phyloP scores from a whole-genome alignment of 1,284 basidiomycete genomes.

The Leccinum pachyderme region DNA sequence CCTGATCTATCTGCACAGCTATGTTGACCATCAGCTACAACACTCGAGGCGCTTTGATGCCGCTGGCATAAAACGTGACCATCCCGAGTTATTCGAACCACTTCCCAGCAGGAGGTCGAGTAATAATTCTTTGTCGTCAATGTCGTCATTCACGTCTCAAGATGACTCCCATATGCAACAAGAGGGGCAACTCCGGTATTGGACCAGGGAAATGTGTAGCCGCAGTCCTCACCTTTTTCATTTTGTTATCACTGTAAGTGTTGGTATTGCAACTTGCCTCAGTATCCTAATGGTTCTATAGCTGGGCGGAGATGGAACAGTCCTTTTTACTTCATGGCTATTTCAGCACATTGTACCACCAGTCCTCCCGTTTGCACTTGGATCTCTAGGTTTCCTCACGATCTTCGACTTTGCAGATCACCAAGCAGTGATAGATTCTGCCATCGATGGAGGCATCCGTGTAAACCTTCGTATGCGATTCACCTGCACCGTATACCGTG shows the following conservation, averaged over 20 bases:
- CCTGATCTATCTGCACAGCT: conserved; percentile 46
- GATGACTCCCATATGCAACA: conserved; percentile 43
- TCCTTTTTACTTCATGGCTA: conserved; percentile 98
- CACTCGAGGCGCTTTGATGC: conserved; percentile 94
- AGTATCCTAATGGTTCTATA: conserved; percentile 33
- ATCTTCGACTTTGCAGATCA: conserved; percentile 96
- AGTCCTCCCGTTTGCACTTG: conserved; percentile 96
- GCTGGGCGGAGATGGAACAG: conserved; percentile 98
- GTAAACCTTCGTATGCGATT: conserved; percentile 99
- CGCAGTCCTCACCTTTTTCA: conserved; percentile 93
- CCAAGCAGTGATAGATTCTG: conserved; percentile 84
- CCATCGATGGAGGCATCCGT: conserved; percentile 90
- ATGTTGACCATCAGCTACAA: conserved; percentile 94
- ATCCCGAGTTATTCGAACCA: conserved; percentile 88
- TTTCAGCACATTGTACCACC: conserved; percentile 98
- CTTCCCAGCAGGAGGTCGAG: conserved; percentile 71
- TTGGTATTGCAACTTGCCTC: conserved; percentile 1
- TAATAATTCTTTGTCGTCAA: conserved; percentile 54
- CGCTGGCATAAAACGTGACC: conserved; percentile 78
- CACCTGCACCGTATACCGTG: conserved; percentile 96
- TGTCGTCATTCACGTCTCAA: conserved; percentile 40
- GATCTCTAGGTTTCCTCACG: conserved; percentile 96
- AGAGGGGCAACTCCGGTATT: conserved; percentile 93
- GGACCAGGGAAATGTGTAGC: conserved; percentile 97
- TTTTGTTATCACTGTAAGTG: conserved; percentile 91